phyloP scores from a whole-genome alignment of 179 eudicot genomes.

The Vitellaria paradoxa region DNA sequence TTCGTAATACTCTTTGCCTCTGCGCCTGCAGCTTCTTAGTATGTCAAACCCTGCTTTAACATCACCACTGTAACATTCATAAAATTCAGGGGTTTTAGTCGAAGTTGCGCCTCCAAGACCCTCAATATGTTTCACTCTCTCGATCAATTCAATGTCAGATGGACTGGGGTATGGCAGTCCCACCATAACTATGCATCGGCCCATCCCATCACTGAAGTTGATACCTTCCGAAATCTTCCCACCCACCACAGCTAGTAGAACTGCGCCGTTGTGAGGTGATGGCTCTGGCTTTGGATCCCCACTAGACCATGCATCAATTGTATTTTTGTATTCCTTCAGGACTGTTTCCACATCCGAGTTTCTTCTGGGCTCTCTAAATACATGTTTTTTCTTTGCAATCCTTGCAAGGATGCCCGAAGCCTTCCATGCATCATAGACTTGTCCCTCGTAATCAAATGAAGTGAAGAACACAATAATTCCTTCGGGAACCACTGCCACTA shows the following conservation, averaged over 20 bases:
- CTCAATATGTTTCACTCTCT: slow-evolving; percentile 90
- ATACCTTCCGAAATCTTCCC: slow-evolving; percentile 98
- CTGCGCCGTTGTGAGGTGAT: slow-evolving; percentile 61
- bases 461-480: slow-evolving; percentile 91
- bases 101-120: slow-evolving; percentile 44
- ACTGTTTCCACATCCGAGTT: slow-evolving; percentile 68
- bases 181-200: slow-evolving; percentile 92
- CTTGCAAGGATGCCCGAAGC: slow-evolving; percentile 75
- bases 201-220: slow-evolving; percentile 94
- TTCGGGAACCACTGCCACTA: slow-evolving; percentile 74
- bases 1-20: slow-evolving; percentile 89
- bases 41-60: slow-evolving; percentile 65
- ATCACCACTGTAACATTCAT: slow-evolving; percentile 32
- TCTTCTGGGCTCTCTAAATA: slow-evolving; percentile 88
- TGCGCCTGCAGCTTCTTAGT: slow-evolving; percentile 68
- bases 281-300: slow-evolving; percentile 24
- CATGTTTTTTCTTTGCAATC: slow-evolving; percentile 64
- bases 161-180: slow-evolving; percentile 98
- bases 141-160: slow-evolving; percentile 80
- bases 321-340: slow-evolving; percentile 70
- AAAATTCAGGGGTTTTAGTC: slow-evolving; percentile 16
- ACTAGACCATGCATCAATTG: slow-evolving; percentile 42
- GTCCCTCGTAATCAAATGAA: slow-evolving; percentile 80
- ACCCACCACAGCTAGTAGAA: slow-evolving; percentile 89
- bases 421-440: slow-evolving; percentile 80